phyloP scores from a whole-genome alignment of 2,329 filamentous ascomycete species.

The Aspergillus alliaceus region DNA sequence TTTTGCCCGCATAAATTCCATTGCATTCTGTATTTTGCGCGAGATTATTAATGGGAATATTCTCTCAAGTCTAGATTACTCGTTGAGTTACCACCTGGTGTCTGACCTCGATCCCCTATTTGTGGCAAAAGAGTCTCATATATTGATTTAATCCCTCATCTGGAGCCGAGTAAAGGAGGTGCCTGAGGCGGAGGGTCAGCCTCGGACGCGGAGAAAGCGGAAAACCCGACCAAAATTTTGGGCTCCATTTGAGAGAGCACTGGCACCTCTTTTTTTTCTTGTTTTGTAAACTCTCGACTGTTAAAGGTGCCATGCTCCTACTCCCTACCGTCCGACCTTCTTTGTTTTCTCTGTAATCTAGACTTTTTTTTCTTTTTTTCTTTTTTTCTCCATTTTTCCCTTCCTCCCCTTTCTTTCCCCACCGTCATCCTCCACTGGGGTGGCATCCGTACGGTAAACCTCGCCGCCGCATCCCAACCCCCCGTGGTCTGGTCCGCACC shows the following conservation, averaged over 20 bases:
- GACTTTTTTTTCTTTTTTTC: not conserved
- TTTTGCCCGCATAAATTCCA: not conserved
- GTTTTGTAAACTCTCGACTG: not conserved
- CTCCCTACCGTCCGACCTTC: slow-evolving; percentile 5
- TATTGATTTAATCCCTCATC: too few relatives aligned
- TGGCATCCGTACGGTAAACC: slow-evolving; percentile 15
- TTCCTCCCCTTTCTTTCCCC: slow-evolving; percentile 9
- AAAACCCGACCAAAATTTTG: slow-evolving; percentile 37
- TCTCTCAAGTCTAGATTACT: too few relatives aligned
- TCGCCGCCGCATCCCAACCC: slow-evolving; percentile 25
- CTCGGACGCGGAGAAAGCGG: slow-evolving; percentile 31
- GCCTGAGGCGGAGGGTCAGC: slow-evolving; percentile 25
- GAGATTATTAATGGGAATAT: not conserved
- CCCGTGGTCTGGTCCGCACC: slow-evolving; percentile 30
- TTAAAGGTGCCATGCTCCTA: slow-evolving; percentile 18
- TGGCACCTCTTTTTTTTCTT: not conserved
- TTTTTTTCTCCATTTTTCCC: too few relatives aligned
- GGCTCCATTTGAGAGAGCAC: slow-evolving; percentile 1
- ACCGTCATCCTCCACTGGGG: slow-evolving; percentile 9
- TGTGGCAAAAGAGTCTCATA: too few relatives aligned
- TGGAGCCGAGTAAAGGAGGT: too few relatives aligned
- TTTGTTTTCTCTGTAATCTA: slow-evolving; percentile 10
- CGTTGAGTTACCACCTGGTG: too few relatives aligned
- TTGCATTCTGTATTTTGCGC: not conserved
- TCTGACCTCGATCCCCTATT: too few relatives aligned